Base-by-base conservation (phyloP, 2,329 filamentous ascomycete species). In the Paraconiothyrium brasiliense region DNA sequence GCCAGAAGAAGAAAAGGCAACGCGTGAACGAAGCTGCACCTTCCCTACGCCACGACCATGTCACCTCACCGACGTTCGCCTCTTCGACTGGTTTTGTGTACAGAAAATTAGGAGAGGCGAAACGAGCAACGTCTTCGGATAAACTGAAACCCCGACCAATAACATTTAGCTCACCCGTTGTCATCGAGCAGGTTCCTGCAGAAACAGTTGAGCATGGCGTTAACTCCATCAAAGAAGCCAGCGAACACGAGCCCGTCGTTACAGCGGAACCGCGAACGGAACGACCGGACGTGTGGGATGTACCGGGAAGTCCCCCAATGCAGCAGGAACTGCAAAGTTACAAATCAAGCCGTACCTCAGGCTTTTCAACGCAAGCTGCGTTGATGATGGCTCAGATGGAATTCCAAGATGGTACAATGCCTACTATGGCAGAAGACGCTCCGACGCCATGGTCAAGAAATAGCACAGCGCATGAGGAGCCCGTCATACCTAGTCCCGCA, bases 341-440 rank as follows among this genome's bases (percentile, higher is more conserved):
- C 34, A 56, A 39, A 27, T 59, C 63, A 7, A 65, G 65, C 49
- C 66, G 61, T 30, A 64, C 72, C 5, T 77, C 71, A 3, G 67
- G 72, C 37, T 70, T 71, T 48, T 79, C 74, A 10, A 79, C 76
- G 2, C 78, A 79, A 63, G 73, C 75, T 24, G 71, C 78, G 34
- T 69, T 80, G 65, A 54, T 74, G 58, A 58, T 74, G 43, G 74
- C 76, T 48, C 75, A 75, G 41, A 65, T 69, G 41, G 73, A 73
- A 27, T 77, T 76, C 46, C 77, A 75, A 57, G 70, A 77, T 39
- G 71, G 70, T 52, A 62, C 68, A 8, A 67, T 68, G 41, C 66
- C 67, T 27, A 65, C 66, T 11, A 55, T 63, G 16, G 67, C 67
- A 20, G 61, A 61, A 24, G 57, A 62, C 1, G 65, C 65, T 13